Conservation (phyloP, 164 flowering plant genomes). For the Cinnamomum micranthum region DNA sequence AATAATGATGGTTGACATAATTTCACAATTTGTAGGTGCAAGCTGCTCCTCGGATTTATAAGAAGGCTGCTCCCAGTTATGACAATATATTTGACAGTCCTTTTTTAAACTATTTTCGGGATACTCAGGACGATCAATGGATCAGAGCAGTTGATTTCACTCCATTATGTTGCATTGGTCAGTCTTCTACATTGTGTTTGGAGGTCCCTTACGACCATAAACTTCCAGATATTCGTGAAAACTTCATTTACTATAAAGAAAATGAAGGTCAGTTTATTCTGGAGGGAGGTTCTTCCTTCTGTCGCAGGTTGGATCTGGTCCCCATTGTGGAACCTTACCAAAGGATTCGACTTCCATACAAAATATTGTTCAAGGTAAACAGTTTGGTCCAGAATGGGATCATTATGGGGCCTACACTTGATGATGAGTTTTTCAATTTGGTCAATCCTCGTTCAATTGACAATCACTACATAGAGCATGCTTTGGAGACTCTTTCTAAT, state of each 20-base stretch:
- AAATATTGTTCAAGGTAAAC: slow-evolving; percentile 60
- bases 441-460: slow-evolving; percentile 46
- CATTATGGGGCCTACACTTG: slow-evolving; percentile 60
- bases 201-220: slow-evolving; percentile 41
- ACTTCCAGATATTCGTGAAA: slow-evolving; percentile 47
- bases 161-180: slow-evolving; percentile 55
- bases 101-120: slow-evolving; percentile 34
- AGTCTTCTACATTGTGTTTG: slow-evolving; percentile 73
- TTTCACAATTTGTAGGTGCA: slow-evolving; percentile 32
- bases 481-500: slow-evolving; percentile 56
- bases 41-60: slow-evolving; percentile 68
- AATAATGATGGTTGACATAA: background rate
- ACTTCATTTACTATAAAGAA: slow-evolving; percentile 45
- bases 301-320: slow-evolving; percentile 43
- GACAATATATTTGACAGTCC: slow-evolving; percentile 19
- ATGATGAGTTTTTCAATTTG: slow-evolving; percentile 41
- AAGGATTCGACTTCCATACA: slow-evolving; percentile 46
- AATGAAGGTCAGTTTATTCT: slow-evolving; percentile 31
- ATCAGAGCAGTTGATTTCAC: slow-evolving; percentile 72
- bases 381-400: slow-evolving; percentile 70
- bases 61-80: slow-evolving; percentile 27
- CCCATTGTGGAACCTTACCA: slow-evolving; percentile 54
- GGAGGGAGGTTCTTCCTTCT: slow-evolving; percentile 37
- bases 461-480: slow-evolving; percentile 42
- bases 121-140: slow-evolving; percentile 57